A percentile compares a stretch with the other conserved stretches of the same genome.
phyloP scores from a whole-genome alignment of 306 rosid species.

The Medicago arabica region DNA sequence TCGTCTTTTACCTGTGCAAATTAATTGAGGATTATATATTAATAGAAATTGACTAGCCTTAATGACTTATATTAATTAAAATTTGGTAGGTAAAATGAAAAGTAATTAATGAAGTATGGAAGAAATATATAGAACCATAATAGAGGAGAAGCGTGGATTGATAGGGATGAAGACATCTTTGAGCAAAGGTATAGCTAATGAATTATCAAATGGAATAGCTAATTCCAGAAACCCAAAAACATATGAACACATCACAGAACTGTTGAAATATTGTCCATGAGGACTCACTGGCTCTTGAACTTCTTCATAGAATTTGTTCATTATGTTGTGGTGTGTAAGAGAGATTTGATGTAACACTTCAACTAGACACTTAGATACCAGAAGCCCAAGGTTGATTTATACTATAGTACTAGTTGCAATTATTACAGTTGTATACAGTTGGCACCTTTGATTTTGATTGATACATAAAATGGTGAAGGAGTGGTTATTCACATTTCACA shows the following conservation, averaged over 20 bases:
- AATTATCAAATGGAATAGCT: slow-evolving; percentile 48
- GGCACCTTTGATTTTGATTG: too few species aligned
- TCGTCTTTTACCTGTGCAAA: slow-evolving; percentile 43
- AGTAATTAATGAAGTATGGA: background rate
- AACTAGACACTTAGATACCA: background rate
- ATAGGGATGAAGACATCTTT: slow-evolving; percentile 52
- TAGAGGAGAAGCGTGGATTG: slow-evolving; percentile 68
- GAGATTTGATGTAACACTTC: slow-evolving; percentile 1
- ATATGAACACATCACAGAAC: slow-evolving; percentile 48
- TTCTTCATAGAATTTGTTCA: slow-evolving; percentile 38
- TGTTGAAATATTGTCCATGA: slow-evolving; percentile 54
- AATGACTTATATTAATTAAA: too few species aligned
- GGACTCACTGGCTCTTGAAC: slow-evolving; percentile 65
- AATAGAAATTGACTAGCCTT: too few species aligned
- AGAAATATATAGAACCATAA: slow-evolving; percentile 50
- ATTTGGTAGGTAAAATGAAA: too few species aligned
- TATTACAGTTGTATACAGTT: too few species aligned
- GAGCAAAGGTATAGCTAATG: slow-evolving; percentile 34
- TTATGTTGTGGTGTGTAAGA: background rate
- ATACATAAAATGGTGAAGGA: too few species aligned
- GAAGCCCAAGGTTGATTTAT: background rate
- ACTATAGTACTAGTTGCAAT: too few species aligned
- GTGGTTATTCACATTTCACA: too few species aligned
- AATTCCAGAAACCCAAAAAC: slow-evolving; percentile 54
- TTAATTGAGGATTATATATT: background rate